Percentiles rank a stretch among this genome's conserved stretches.
phyloP scores from a whole-genome alignment of 2,329 filamentous ascomycete genomes.

The Madurella mycetomatis region DNA sequence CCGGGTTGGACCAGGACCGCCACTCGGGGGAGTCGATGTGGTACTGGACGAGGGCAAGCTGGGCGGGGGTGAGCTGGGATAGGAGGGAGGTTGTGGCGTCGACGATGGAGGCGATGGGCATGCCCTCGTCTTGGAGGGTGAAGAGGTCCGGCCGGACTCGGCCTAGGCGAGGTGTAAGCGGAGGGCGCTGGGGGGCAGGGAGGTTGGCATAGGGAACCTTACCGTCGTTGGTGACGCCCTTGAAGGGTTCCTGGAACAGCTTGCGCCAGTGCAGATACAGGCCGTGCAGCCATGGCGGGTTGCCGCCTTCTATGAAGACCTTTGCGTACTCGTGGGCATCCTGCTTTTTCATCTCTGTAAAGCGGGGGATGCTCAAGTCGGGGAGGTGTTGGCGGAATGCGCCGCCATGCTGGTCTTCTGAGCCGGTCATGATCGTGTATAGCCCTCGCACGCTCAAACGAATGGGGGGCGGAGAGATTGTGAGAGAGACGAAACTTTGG shows the following conservation, averaged over 20 bases:
- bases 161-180: constrained; percentile 33
- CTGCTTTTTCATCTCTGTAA: constrained; percentile 59
- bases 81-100: constrained; percentile 45
- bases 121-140: constrained; percentile 57
- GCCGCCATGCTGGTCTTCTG: constrained; percentile 17
- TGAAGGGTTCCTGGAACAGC: constrained; percentile 62
- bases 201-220: constrained; percentile 17
- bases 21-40: constrained; percentile 68
- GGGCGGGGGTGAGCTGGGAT: constrained; percentile 41
- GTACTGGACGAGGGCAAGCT: constrained; percentile 48
- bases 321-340: constrained; percentile 59
- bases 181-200: constrained; percentile 14
- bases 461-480: background rate
- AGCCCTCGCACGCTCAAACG: background rate
- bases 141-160: constrained; percentile 51
- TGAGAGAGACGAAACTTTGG: background rate
- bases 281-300: constrained; percentile 63
- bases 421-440: constrained; percentile 12
- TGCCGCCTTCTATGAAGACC: constrained; percentile 53
- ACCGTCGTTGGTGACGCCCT: constrained; percentile 67
- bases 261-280: constrained; percentile 57
- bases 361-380: constrained; percentile 57
- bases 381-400: constrained; percentile 58
- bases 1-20: constrained; percentile 68
- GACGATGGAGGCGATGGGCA: constrained; percentile 56